Base-by-base conservation (phyloP, 2,329 filamentous ascomycete species). In the Rachicladosporium sp. region DNA sequence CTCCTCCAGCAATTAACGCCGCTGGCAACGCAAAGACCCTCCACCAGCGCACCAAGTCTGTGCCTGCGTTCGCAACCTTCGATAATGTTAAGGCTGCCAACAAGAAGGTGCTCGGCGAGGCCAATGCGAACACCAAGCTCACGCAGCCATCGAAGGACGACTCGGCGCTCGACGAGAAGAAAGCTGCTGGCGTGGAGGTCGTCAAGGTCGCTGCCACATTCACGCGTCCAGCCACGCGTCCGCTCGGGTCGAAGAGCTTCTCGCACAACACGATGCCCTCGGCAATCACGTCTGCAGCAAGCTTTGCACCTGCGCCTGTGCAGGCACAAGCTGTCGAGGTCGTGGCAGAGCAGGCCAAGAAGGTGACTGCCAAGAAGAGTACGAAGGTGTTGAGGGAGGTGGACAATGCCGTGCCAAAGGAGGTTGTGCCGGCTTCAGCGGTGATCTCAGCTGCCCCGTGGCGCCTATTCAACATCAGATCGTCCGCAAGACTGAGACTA, bases 11-110 rank as follows among this genome's bases (percentile, higher is more conserved):
- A 38, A 48, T 55, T 34, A 55, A 55, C 36, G 65, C 69, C 39
- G 62, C 59, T 33, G 55, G 58, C 38, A 47, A 68, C 44, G 73
- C 73, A 50, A 77, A 77, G 57, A 66, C 73, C 38, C 66, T 87
- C 45, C 84, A 93, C 52, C 79, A 86, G 52, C 80, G 82, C 46
- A 80, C 86, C 65, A 93, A 93, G 63, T 93, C 87, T 6, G 78
- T 71, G 29, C 77, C 60, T 61, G 80, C 63, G 62, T 73, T 71
- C 49, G 83, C 64, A 35, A 68, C 68, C 50, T 57, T 70, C 44
- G 70, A 66, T 42, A 70, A 67, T 31, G 62, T 79, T 47, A 84
- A 80, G 60, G 40, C 40, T 13, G 70, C 74, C 42, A 69, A 78
- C 40, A 91, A 88, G 66, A 78, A 87, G 49, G 46, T 56, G n/a